These are phyloP conservation scores for Dioscorea zingiberensis DNA, from an alignment of 106 monocot genomes.

Conservation along the genomic window DNA sequence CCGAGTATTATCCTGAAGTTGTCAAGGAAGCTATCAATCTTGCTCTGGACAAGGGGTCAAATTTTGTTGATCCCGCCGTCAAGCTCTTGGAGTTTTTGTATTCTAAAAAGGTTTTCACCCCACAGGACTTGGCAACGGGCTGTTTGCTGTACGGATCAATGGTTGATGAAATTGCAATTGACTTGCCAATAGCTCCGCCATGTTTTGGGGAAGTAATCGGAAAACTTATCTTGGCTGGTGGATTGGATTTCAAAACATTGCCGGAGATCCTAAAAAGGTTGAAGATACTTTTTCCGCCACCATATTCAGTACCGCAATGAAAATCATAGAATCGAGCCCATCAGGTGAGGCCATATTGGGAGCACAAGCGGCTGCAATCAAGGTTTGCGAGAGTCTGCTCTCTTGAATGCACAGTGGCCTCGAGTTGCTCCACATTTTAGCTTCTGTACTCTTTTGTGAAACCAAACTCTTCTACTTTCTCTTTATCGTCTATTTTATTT, in stretches of 20 bases:
- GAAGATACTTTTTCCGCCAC: constrained; percentile 26
- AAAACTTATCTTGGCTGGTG: constrained; percentile 40
- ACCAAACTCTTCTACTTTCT: neutral
- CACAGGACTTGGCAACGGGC: constrained; percentile 53
- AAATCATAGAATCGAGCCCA: constrained; percentile 10
- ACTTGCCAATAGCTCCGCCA: constrained; percentile 71
- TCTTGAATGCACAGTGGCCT: constrained; percentile 6
- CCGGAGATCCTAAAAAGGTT: constrained; percentile 68
- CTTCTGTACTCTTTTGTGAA: constrained; percentile 1
- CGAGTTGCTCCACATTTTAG: too few relatives aligned
- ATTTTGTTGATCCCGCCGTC: constrained; percentile 27
- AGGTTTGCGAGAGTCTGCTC: constrained; percentile 20
- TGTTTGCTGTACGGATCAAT: constrained; percentile 56
- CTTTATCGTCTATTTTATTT: neutral
- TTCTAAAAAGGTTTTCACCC: constrained; percentile 27
- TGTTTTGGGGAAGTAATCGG: constrained; percentile 70
- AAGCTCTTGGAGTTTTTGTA: constrained; percentile 48
- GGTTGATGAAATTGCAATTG: constrained; percentile 80
- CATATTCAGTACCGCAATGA: constrained; percentile 17
- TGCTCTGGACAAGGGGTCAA: constrained; percentile 52
- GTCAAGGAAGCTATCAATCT: constrained; percentile 81
- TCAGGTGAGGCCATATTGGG: constrained; percentile 10
- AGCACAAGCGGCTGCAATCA: constrained; percentile 18
- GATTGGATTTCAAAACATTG: constrained; percentile 51
- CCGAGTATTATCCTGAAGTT: constrained; percentile 70